A percentile compares a stretch with the other conserved stretches of the same genome.
Conservation (phyloP, 352 stramenopile species). For the Phytophthora citricola region DNA sequence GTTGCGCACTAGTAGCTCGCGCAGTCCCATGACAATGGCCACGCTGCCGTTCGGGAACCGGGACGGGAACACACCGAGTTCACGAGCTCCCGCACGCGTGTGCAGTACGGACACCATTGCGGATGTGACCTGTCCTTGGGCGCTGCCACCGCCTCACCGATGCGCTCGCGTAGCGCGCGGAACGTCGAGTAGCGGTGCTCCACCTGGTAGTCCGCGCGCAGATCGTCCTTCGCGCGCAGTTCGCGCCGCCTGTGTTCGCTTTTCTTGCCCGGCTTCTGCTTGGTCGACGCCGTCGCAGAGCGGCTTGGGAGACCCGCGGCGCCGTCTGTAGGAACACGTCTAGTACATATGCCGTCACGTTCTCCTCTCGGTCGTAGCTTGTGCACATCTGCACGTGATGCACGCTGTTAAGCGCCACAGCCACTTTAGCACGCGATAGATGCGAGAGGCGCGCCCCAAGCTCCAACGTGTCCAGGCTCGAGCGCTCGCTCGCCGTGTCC, state of each 20-base stretch:
- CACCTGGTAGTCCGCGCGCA: slow-evolving; percentile 50
- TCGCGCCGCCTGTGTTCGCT: slow-evolving; percentile 25
- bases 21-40: slow-evolving; percentile 26
- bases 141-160: slow-evolving; percentile 35
- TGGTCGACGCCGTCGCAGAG: neutral
- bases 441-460: slow-evolving; percentile 30
- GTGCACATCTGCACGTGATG: slow-evolving; percentile 53
- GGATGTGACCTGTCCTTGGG: slow-evolving; percentile 43
- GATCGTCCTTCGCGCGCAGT: slow-evolving; percentile 25
- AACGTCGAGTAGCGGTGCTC: slow-evolving; percentile 70
- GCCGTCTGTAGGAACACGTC: slow-evolving; percentile 51
- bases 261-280: slow-evolving; percentile 18
- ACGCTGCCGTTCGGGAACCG: slow-evolving; percentile 38
- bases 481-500: slow-evolving; percentile 29
- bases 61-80: slow-evolving; percentile 52
- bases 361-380: slow-evolving; percentile 37
- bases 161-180: slow-evolving; percentile 43
- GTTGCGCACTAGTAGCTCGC: slow-evolving; percentile 26
- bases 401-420: slow-evolving; percentile 68
- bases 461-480: slow-evolving; percentile 28
- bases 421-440: slow-evolving; percentile 39
- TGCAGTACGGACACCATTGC: slow-evolving; percentile 73
- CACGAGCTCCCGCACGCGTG: slow-evolving; percentile 47
- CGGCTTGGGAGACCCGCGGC: slow-evolving; percentile 52
- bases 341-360: slow-evolving; percentile 56